Conservation (phyloP, 495 filamentous ascomycete species). For the Trichoderma gamsii region DNA sequence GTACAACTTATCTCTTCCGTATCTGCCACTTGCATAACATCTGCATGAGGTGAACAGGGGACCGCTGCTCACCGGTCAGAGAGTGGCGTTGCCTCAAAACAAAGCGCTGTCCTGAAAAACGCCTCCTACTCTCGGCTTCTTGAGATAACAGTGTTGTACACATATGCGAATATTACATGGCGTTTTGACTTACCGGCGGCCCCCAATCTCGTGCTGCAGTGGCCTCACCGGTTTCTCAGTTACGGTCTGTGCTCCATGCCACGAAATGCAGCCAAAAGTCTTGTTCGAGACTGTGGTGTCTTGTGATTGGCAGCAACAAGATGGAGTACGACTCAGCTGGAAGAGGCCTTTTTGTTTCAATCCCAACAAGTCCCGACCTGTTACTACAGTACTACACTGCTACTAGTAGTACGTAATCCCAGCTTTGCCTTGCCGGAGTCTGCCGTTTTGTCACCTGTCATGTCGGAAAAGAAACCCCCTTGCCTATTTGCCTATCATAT, state of each 20-base stretch:
- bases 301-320: neutral
- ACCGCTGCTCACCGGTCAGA: neutral
- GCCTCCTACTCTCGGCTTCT: neutral
- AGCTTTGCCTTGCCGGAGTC: neutral
- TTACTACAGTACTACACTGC: too few relatives aligned
- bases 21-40: neutral
- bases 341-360: neutral
- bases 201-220: neutral
- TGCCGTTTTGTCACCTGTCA: slow-evolving; percentile 6
- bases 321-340: neutral
- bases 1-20: neutral
- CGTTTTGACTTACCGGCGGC: neutral
- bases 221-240: neutral
- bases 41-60: neutral
- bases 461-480: neutral
- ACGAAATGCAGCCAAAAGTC: neutral
- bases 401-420: too few relatives aligned
- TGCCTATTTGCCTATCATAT: neutral
- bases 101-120: neutral
- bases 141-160: neutral
- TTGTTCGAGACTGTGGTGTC: neutral
- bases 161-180: neutral
- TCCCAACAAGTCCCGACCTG: neutral
- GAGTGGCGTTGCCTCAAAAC: neutral
- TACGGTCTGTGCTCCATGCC: slow-evolving; percentile 6